These are phyloP conservation scores for Mycogone perniciosa DNA, from an alignment of 2,329 filamentous ascomycete genomes.

Conservation along the genomic window DNA sequence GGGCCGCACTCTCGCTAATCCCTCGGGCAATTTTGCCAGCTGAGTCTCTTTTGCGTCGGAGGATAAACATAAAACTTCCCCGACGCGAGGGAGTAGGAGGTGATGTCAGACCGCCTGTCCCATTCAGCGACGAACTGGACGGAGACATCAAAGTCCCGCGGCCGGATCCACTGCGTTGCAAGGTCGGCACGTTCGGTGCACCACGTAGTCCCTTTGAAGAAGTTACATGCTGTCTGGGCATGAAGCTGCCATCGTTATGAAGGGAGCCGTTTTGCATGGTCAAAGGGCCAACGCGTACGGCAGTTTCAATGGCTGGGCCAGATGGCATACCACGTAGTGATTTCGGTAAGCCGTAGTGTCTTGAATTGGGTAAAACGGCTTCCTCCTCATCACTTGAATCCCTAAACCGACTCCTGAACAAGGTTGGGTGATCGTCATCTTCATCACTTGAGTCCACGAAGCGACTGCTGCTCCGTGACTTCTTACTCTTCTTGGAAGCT, in stretches of 20 bases:
- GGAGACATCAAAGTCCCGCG: not conserved
- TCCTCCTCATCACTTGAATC: conserved; percentile 19
- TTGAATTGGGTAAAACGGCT: conserved; percentile 14
- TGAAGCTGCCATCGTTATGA: no score
- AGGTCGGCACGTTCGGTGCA: no score
- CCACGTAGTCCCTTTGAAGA: no score
- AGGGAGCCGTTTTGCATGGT: no score
- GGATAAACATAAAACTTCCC: conserved; percentile 49
- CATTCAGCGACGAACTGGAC: not conserved
- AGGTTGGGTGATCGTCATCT: conserved; percentile 21
- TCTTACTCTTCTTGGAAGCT: conserved; percentile 32
- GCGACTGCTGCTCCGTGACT: conserved; percentile 53
- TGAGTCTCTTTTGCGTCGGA: conserved; percentile 56
- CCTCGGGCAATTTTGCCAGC: conserved; percentile 49
- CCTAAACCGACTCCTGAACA: conserved; percentile 7
- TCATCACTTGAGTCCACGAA: conserved; percentile 65
- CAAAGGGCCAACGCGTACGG: no score
- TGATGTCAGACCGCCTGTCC: not conserved
- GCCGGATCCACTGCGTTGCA: no score
- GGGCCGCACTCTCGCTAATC: conserved; percentile 49
- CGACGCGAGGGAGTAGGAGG: conserved; percentile 32
- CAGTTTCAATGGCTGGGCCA: not conserved
- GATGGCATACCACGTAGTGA: conserved; percentile 30
- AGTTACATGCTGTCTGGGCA: no score
- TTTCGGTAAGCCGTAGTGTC: conserved; percentile 25